Conservation (phyloP, 768 basidiomycete genomes). For the Rhizopogon rudus region DNA sequence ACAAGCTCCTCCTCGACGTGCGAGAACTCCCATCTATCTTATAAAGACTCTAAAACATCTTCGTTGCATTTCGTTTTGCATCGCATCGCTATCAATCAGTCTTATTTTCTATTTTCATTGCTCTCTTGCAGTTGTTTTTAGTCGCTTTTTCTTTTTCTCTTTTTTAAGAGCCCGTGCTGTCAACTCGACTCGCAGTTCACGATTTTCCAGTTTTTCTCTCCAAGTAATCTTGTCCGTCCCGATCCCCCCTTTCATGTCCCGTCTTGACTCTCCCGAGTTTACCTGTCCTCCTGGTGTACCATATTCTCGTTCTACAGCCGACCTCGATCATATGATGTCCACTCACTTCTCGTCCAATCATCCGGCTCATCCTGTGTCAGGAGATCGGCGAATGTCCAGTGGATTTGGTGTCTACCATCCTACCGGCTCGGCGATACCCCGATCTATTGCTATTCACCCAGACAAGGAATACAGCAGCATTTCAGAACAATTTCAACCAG, state of each 20-base stretch:
- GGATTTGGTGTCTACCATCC: slow-evolving; percentile 10
- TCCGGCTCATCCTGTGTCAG: slow-evolving; percentile 5
- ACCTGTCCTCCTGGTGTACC: slow-evolving; percentile 29
- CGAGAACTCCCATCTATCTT: slow-evolving; percentile 17
- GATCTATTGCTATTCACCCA: slow-evolving; percentile 30
- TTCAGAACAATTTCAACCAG: slow-evolving; percentile 25
- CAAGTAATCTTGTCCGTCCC: neutral
- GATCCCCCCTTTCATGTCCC: slow-evolving; percentile 32
- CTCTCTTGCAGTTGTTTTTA: slow-evolving; percentile 24
- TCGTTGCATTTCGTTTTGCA: slow-evolving; percentile 22
- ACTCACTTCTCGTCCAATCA: slow-evolving; percentile 13
- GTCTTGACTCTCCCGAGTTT: slow-evolving; percentile 36
- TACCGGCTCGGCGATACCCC: slow-evolving; percentile 24
- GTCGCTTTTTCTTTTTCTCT: slow-evolving; percentile 22
- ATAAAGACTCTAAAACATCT: slow-evolving; percentile 25
- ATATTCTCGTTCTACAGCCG: slow-evolving; percentile 22
- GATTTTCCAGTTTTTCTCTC: neutral
- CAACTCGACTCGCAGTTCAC: neutral
- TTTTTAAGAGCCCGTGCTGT: slow-evolving; percentile 5
- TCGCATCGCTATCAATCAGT: slow-evolving; percentile 29
- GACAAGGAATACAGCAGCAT: slow-evolving; percentile 31
- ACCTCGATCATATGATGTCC: slow-evolving; percentile 21
- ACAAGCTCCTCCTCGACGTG: slow-evolving; percentile 4
- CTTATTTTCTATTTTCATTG: slow-evolving; percentile 16
- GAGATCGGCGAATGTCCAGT: slow-evolving; percentile 19